phyloP scores from a whole-genome alignment of 2,329 filamentous ascomycete species.

The Calonectria ilicicola region DNA sequence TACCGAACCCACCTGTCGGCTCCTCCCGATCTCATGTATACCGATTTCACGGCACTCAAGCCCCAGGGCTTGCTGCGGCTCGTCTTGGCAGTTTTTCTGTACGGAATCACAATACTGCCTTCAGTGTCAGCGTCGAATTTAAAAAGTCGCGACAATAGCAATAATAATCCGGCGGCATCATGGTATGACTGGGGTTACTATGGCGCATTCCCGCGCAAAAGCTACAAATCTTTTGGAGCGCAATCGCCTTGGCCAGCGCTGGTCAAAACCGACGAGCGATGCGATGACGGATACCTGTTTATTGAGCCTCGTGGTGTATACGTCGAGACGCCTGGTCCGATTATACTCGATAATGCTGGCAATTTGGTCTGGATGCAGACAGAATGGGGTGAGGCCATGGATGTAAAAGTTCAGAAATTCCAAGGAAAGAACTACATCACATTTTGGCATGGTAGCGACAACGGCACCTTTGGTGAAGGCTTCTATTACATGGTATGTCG shows the following conservation, averaged over 20 bases:
- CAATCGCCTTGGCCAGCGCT: constrained; percentile 48
- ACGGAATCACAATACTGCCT: background rate
- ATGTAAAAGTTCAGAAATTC: constrained; percentile 36
- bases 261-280: constrained; percentile 45
- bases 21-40: constrained; percentile 10
- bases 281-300: constrained; percentile 53
- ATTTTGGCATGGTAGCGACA: constrained; percentile 54
- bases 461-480: constrained; percentile 60
- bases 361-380: constrained; percentile 59
- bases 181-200: constrained; percentile 41
- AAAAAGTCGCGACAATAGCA: background rate
- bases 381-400: constrained; percentile 41
- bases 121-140: constrained; percentile 8
- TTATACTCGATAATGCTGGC: constrained; percentile 57
- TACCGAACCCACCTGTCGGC: background rate
- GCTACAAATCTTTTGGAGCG: constrained; percentile 36
- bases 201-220: constrained; percentile 34
- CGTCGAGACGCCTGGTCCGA: constrained; percentile 51
- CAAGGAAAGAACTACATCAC: constrained; percentile 30
- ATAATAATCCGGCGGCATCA: background rate
- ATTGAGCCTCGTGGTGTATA: constrained; percentile 53
- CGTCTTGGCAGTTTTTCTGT: constrained; percentile 11
- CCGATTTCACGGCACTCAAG: background rate
- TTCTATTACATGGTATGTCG: constrained; percentile 58
- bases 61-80: constrained; percentile 4